phyloP scores from a whole-genome alignment of 345 rosid species.

The Eucalyptus marginata region DNA sequence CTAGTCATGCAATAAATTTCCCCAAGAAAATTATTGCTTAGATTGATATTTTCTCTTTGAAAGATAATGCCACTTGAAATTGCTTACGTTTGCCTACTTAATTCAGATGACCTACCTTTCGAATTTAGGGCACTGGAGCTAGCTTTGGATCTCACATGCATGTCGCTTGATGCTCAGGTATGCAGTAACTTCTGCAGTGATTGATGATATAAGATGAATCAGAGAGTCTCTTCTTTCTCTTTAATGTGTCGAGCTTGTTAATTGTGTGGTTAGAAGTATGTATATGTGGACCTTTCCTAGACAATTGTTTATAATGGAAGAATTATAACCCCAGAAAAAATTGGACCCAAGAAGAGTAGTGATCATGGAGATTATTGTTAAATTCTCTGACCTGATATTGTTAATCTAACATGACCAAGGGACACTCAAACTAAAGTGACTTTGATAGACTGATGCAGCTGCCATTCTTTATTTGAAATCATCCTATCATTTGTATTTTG shows the following conservation, averaged over 20 bases:
- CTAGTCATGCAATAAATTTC: neutral
- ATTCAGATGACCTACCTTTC: conserved; percentile 93
- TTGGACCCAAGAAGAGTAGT: neutral
- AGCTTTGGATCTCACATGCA: conserved; percentile 86
- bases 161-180: conserved; percentile 87
- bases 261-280: neutral
- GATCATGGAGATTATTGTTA: neutral
- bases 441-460: neutral
- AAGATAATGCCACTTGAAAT: neutral
- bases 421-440: neutral
- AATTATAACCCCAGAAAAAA: neutral
- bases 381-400: neutral
- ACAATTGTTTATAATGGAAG: neutral
- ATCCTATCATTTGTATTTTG: neutral
- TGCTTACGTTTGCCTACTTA: conserved; percentile 11
- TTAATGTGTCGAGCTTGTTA: neutral
- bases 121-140: conserved; percentile 90
- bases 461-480: neutral
- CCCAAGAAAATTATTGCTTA: neutral
- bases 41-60: neutral
- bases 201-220: neutral
- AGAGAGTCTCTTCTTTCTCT: neutral
- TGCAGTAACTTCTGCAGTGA: neutral
- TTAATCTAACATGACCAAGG: neutral
- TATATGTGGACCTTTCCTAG: neutral